These are phyloP conservation scores for Ilyonectria sp. DNA, from an alignment of 2,329 filamentous ascomycete species.

Conservation along the genomic window DNA sequence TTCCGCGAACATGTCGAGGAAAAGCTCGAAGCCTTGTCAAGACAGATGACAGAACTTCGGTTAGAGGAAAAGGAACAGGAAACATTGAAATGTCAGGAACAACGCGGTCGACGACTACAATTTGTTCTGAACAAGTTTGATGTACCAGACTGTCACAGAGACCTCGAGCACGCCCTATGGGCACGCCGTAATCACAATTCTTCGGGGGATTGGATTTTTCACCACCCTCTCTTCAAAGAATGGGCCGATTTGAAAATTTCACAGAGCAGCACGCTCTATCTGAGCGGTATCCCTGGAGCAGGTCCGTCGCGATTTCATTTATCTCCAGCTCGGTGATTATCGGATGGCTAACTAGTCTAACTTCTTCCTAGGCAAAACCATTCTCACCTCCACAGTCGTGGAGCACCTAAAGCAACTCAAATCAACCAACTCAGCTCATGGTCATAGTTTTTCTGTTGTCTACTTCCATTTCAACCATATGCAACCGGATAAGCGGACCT, in stretches of 20 bases:
- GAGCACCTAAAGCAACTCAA: no score
- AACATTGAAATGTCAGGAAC: rapidly evolving
- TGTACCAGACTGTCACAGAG: background rate
- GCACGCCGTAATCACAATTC: rapidly evolving
- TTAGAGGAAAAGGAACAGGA: background rate
- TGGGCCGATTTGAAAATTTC: rapidly evolving
- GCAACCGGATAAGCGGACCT: no score
- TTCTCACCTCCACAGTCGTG: no score
- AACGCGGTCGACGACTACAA: background rate
- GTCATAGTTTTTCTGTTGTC: no score
- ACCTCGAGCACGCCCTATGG: rapidly evolving
- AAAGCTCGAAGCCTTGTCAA: rapidly evolving
- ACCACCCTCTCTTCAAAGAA: rapidly evolving
- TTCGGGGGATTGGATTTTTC: background rate
- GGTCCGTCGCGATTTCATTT: background rate
- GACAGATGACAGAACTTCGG: rapidly evolving
- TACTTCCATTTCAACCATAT: no score
- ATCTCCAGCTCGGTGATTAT: no score
- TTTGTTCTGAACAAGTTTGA: background rate
- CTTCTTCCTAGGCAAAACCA: no score
- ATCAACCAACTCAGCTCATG: no score
- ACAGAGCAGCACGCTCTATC: rapidly evolving
- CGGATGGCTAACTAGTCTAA: no score
- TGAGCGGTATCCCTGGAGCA: background rate
- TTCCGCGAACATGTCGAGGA: rapidly evolving